A percentile compares a stretch with the other conserved stretches of the same genome.
These are phyloP conservation scores for Leccinum imitatum DNA, from an alignment of 768 basidiomycete species.

Conservation along the genomic window DNA sequence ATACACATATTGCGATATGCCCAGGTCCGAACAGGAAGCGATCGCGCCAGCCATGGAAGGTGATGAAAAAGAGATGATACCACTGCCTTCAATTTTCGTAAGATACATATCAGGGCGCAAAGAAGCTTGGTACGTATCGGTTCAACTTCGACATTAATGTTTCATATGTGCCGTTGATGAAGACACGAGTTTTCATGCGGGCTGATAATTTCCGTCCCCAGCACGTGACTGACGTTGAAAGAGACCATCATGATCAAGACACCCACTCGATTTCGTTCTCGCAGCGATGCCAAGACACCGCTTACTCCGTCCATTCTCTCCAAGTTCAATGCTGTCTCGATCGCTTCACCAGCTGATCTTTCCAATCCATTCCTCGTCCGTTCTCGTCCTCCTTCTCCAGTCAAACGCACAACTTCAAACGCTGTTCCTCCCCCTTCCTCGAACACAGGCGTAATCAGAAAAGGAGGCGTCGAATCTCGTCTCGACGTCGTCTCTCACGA, in stretches of 20 bases:
- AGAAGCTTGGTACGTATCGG: too few relatives aligned
- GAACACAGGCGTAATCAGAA: constrained; percentile 73
- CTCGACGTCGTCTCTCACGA: constrained; percentile 76
- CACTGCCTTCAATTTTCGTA: too few relatives aligned
- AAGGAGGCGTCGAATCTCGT: constrained; percentile 74
- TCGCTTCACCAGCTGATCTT: constrained; percentile 43
- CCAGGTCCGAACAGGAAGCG: too few relatives aligned
- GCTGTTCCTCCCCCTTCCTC: constrained; percentile 53
- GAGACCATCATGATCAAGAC: constrained; percentile 28
- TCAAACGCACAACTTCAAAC: constrained; percentile 56
- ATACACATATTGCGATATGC: too few relatives aligned
- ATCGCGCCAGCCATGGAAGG: too few relatives aligned
- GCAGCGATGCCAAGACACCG: constrained; percentile 50
- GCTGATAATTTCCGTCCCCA: too few relatives aligned
- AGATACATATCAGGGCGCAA: too few relatives aligned
- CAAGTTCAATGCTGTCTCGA: constrained; percentile 39
- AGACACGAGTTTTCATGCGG: too few relatives aligned
- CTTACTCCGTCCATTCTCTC: constrained; percentile 45
- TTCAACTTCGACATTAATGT: too few relatives aligned
- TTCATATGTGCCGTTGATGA: too few relatives aligned
- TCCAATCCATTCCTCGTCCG: constrained; percentile 64
- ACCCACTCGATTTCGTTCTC: constrained; percentile 46
- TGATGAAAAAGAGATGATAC: too few relatives aligned
- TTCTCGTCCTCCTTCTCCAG: constrained; percentile 60
- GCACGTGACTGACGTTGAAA: too few relatives aligned